Base-by-base conservation (phyloP, 1,139 yeast species). In the Pichia sp. region DNA sequence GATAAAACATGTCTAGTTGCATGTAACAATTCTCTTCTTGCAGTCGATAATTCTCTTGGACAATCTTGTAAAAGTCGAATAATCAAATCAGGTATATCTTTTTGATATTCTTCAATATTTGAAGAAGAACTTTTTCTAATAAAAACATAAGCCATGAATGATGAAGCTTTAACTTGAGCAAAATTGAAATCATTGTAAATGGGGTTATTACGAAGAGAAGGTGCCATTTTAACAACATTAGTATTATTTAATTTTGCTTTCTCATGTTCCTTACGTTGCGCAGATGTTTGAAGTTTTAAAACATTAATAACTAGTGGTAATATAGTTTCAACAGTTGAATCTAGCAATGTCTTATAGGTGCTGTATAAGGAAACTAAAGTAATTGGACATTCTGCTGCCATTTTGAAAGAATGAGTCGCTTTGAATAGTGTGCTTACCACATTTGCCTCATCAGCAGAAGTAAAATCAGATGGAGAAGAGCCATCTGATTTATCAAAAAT, bases 91-190 rank as follows among this genome's bases (percentile, higher is more conserved):
- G 99, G 98, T 5, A 94, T 88, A 48, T 74, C 73, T 34, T 83
- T 78, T 52, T 86, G 88, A 52, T 79, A 81, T 11, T 74, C 74
- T 46, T 78, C 75, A 56, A 92, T 68, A 47, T 76, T 73, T 44
- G 81, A 81, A 34, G 79, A 76, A 1, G 95, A 82, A 59, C 83
- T 86, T 7, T 95, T 92, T 56, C 97, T 77, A 40, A 94, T 83
- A 56, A 84, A 83, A 2, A 90, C 89, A 64, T 90, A 94, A 0
- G 98, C 97, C 61, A 94, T 72, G 58, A 94, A 92, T 0, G 97
- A 88, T 47, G 96, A 94, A 1, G 97, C 96, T 65, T 94, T 94
- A 39, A 94, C 96, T 66, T 94, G 99, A n/a, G 96, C 94, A 39
- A 87, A 71, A 26, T 92, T 82, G 60, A 92, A 87, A 58, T 94